Evolutionary conservation across 768 basidiomycete species (phyloP).

Genomic region (Amanita subjunquillea): DNA sequence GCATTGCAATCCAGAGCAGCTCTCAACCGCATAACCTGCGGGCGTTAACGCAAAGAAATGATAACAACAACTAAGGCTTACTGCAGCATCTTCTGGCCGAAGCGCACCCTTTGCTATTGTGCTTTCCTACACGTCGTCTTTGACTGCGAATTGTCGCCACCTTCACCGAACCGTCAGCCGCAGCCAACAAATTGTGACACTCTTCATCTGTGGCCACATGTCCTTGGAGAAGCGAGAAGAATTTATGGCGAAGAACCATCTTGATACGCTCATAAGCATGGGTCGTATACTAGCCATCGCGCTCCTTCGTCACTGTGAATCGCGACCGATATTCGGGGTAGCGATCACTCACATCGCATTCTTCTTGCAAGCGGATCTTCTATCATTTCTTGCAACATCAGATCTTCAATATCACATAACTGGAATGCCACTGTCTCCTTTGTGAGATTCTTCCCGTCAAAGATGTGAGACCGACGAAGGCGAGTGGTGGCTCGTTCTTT

Average conservation of each 20-base stretch:
- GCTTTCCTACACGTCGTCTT: constrained; percentile 56
- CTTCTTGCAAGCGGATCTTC: constrained; percentile 60
- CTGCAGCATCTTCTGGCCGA: constrained; percentile 75
- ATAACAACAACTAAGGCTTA: constrained; percentile 24
- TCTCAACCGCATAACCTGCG: constrained; percentile 58
- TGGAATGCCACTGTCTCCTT: constrained; percentile 92
- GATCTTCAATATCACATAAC: constrained; percentile 84
- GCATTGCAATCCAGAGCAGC: constrained; percentile 52
- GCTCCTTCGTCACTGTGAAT: constrained; percentile 36
- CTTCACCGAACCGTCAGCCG: constrained; percentile 29
- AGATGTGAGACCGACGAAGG: constrained; percentile 67
- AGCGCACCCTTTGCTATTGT: constrained; percentile 83
- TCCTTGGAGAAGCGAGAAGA: constrained; percentile 67
- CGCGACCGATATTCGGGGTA: background rate
- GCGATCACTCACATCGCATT: constrained; percentile 53
- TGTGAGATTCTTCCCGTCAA: constrained; percentile 73
- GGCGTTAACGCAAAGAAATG: background rate
- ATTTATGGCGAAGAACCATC: constrained; percentile 76
- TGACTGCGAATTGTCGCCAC: constrained; percentile 33
- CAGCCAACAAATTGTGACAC: constrained; percentile 51
- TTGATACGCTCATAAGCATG: constrained; percentile 78
- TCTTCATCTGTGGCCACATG: constrained; percentile 64
- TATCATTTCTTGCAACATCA: constrained; percentile 75
- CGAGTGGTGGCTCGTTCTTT: constrained; percentile 10
- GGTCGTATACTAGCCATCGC: constrained; percentile 83